Base-by-base conservation (phyloP, 192 early-diverging fungal genomes). In the Geranomyces michiganensis region DNA sequence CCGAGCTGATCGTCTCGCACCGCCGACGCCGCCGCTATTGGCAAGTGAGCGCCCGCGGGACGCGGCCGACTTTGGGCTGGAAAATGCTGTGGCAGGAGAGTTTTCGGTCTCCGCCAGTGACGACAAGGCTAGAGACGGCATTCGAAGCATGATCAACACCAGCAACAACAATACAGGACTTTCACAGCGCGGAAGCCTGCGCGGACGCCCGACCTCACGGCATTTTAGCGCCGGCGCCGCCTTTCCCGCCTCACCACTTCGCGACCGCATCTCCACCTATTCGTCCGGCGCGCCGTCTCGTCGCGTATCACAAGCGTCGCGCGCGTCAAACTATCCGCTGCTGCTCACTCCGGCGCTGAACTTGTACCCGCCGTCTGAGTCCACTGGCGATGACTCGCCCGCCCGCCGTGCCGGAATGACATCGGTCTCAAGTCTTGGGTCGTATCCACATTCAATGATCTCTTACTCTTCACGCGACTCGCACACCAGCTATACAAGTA, bases 391-490 rank as follows among this genome's bases (percentile, higher is more conserved):
- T 7, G 22, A 32, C 26, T 17, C 27, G 7, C 5, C 5, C 27
- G 26, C 17, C 30, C 22, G 58, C 26, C 58, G 27, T 8, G 17
- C 27, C 5, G 22, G 58, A 30, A 60, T 17, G 30, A 26, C 58
- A 2, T 60, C 22, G 17, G 58, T 32, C 22, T 60, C 58, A 7
- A 26, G 58, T 60, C 6, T 32, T 6, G 30, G 31, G 3, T 53
- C 51, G 4, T 60, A 60, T 17, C 58, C 58, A 8, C 58, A 60
- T 31, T 60, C 58, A 26, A 32, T 60, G 22, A 60, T 60, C 7
- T 60, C 58, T 17, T 32, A 60, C 31, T 60, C 58, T 3, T 60
- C 58, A 7, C 31, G 31, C 27, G 58, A 60, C 58, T 60, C 58
- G 14, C 58, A 32, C 22, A 6, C 19, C 7, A 60, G 58, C 58